Percentiles rank a stretch among this genome's conserved stretches.
Conservation (phyloP, 2,329 filamentous ascomycete genomes). For the Botrytis fragariae region DNA sequence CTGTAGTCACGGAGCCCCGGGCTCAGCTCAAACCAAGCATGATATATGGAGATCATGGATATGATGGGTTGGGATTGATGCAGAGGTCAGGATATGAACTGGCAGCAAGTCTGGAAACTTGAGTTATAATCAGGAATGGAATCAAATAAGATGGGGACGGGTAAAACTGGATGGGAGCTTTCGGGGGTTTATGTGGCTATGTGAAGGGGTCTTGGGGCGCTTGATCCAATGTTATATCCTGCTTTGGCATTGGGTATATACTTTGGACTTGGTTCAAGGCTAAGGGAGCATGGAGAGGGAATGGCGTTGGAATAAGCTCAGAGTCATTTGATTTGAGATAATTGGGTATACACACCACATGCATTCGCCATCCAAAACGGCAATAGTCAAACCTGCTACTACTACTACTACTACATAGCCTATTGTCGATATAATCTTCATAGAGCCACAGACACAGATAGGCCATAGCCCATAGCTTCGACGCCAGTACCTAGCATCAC, state of each 20-base stretch:
- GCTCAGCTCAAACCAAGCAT: neutral
- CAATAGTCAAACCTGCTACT: constrained; percentile 38
- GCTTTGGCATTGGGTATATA: neutral
- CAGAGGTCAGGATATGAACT: neutral
- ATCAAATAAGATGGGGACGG: neutral
- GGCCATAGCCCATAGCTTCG: constrained; percentile 53
- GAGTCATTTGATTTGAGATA: constrained; percentile 19
- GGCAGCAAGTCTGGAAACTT: neutral
- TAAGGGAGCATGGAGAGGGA: constrained; percentile 19
- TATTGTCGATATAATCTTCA: constrained; percentile 67
- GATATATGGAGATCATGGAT: neutral
- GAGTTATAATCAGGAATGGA: constrained; percentile 1
- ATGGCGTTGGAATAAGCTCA: constrained; percentile 15
- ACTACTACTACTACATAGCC: constrained; percentile 50
- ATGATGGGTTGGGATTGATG: neutral
- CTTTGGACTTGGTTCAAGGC: constrained; percentile 10
- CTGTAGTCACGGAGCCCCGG: constrained; percentile 19
- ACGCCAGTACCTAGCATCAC: constrained; percentile 69
- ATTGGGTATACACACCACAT: constrained; percentile 27
- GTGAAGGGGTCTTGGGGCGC: neutral
- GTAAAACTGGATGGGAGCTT: constrained; percentile 1
- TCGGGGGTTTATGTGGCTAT: neutral
- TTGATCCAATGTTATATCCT: constrained; percentile 13
- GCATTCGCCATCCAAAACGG: constrained; percentile 38
- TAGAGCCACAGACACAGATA: constrained; percentile 52